Conservation (phyloP, 495 filamentous ascomycete species). For the Hyaloscypha hepaticicola region DNA sequence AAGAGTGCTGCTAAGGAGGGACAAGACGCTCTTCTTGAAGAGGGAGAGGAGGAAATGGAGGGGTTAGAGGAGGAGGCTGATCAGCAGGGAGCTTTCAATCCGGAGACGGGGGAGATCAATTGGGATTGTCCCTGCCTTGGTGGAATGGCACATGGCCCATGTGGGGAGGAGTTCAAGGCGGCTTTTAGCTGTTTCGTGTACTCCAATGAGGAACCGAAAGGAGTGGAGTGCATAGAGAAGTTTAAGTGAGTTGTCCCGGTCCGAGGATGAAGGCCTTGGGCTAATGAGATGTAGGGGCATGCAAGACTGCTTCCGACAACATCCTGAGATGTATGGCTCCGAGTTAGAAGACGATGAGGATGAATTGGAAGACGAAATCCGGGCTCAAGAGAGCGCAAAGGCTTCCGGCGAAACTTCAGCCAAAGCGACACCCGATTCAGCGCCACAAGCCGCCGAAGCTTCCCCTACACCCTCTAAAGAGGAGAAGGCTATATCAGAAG, state of each 20-base stretch:
- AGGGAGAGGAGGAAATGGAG: slow-evolving; percentile 39
- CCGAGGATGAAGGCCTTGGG: not conserved
- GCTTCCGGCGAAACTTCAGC: slow-evolving; percentile 4
- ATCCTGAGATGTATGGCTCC: slow-evolving; percentile 90
- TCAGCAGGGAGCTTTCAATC: slow-evolving; percentile 91
- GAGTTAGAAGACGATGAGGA: slow-evolving; percentile 86
- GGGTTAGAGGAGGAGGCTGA: slow-evolving; percentile 77
- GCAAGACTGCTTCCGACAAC: slow-evolving; percentile 92
- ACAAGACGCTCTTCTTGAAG: slow-evolving; percentile 20
- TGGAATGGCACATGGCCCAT: slow-evolving; percentile 96
- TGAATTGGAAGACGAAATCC: slow-evolving; percentile 39
- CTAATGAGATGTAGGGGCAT: slow-evolving; percentile 62
- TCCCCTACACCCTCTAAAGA: slow-evolving; percentile 9
- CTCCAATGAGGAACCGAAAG: slow-evolving; percentile 94
- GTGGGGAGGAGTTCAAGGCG: slow-evolving; percentile 88
- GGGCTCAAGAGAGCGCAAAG: slow-evolving; percentile 17
- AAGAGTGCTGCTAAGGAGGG: slow-evolving; percentile 22
- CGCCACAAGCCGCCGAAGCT: not conserved
- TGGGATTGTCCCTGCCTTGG: slow-evolving; percentile 99
- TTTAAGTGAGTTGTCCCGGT: slow-evolving; percentile 71
- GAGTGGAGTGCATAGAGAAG: slow-evolving; percentile 96
- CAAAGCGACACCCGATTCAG: not conserved
- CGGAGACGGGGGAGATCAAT: slow-evolving; percentile 98
- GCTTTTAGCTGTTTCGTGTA: slow-evolving; percentile 98
- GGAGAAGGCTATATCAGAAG: slow-evolving; percentile 18